phyloP scores from a whole-genome alignment of 2,329 filamentous ascomycete species.

The Amauroascus verrucosus region DNA sequence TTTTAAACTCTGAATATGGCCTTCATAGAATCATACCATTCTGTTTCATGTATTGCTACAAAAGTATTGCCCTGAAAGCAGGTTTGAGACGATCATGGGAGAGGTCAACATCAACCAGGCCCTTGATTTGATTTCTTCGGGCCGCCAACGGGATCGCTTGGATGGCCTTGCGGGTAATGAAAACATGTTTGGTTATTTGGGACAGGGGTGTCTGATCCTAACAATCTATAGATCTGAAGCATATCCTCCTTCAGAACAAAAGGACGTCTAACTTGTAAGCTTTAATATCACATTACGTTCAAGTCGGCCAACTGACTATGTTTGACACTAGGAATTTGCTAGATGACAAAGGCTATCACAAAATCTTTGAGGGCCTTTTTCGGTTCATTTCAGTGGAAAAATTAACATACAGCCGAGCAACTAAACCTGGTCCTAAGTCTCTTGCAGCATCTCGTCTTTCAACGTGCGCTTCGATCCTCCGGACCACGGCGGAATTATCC shows the following conservation, averaged over 20 bases:
- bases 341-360: slow-evolving; percentile 67
- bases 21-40: not conserved
- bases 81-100: slow-evolving; percentile 24
- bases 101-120: slow-evolving; percentile 36
- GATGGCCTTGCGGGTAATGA: slow-evolving; percentile 41
- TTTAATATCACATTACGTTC: not conserved
- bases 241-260: slow-evolving; percentile 46
- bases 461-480: slow-evolving; percentile 60
- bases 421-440: slow-evolving; percentile 43
- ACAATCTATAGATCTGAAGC: slow-evolving; percentile 40
- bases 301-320: slow-evolving; percentile 4
- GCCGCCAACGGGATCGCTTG: slow-evolving; percentile 38
- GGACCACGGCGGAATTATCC: slow-evolving; percentile 60
- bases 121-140: slow-evolving; percentile 35
- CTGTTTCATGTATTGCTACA: not conserved
- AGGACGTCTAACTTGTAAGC: slow-evolving; percentile 31
- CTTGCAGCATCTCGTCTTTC: slow-evolving; percentile 50
- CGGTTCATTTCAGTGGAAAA: slow-evolving; percentile 61
- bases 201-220: not conserved
- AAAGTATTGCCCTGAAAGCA: not conserved
- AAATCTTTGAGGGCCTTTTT: slow-evolving; percentile 73
- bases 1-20: not conserved
- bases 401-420: slow-evolving; percentile 48
- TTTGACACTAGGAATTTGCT: slow-evolving; percentile 37
- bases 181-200: not conserved